These are phyloP conservation scores for Monilinia vaccinii-corymbosi DNA, from an alignment of 2,329 filamentous ascomycete genomes.

Conservation along the genomic window DNA sequence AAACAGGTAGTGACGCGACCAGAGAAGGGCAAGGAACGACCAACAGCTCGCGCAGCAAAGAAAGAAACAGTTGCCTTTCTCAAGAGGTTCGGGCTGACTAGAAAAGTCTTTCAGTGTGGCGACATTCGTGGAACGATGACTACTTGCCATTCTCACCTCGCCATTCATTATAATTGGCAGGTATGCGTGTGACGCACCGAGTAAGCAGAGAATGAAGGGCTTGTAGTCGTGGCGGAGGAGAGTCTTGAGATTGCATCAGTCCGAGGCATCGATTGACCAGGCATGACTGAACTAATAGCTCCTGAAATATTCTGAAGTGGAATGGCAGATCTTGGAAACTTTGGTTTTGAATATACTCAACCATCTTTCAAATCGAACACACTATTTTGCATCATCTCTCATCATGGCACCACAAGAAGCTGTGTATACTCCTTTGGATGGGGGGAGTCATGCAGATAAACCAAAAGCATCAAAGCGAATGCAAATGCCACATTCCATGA, in stretches of 20 bases:
- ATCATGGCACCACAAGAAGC: not conserved
- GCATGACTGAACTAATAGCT: not conserved
- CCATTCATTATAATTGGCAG: not conserved
- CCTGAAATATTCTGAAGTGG: not conserved
- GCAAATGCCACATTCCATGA: not conserved
- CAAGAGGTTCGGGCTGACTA: not conserved
- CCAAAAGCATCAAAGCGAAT: not conserved
- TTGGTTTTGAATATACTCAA: not conserved
- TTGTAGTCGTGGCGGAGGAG: not conserved
- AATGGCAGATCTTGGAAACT: not conserved
- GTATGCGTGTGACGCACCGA: not conserved
- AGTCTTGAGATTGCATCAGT: not conserved
- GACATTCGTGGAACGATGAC: not conserved
- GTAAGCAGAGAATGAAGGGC: not conserved
- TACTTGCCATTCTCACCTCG: not conserved
- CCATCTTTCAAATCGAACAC: not conserved
- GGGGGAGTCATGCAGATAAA: not conserved
- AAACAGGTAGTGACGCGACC: not conserved
- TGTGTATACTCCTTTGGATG: not conserved
- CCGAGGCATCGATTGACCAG: not conserved
- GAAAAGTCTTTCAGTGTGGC: not conserved
- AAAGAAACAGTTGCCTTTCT: not conserved
- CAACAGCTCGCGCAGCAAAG: not conserved
- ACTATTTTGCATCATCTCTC: not conserved
- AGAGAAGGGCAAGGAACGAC: not conserved